Percentiles rank a stretch among this genome's conserved stretches.
Conservation (phyloP, 2,329 filamentous ascomycete genomes). For the Colletotrichum gloeosporioides region DNA sequence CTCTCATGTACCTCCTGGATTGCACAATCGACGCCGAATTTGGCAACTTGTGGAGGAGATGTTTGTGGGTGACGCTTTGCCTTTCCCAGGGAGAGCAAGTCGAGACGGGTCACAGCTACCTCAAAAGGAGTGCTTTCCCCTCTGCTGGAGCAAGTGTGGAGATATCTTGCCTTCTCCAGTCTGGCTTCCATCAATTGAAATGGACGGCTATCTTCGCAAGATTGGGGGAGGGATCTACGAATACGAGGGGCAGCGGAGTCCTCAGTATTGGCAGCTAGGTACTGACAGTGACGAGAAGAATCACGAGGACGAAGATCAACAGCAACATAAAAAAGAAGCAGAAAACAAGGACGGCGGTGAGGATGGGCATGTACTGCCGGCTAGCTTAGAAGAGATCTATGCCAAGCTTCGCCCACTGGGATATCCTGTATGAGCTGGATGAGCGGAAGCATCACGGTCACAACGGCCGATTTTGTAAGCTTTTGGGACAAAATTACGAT, state of each 20-base stretch:
- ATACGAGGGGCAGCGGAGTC: accelerated
- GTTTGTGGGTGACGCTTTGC: not conserved
- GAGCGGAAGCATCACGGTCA: not conserved
- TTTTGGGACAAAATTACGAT: not conserved
- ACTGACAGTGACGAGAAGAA: accelerated
- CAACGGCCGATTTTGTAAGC: not conserved
- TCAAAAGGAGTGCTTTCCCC: not conserved
- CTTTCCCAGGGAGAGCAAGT: accelerated
- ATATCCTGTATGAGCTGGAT: not conserved
- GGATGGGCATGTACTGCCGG: not conserved
- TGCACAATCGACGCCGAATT: not conserved
- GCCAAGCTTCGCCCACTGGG: not conserved
- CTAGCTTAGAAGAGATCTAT: not conserved
- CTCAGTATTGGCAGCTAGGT: not conserved
- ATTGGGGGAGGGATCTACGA: not conserved
- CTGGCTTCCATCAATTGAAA: not conserved
- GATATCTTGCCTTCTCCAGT: not conserved
- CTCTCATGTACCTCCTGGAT: not conserved
- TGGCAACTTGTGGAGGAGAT: not conserved
- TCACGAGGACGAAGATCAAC: not conserved
- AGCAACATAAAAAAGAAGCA: accelerated
- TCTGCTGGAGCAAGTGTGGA: not conserved
- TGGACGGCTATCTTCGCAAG: not conserved
- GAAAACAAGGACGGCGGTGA: not conserved
- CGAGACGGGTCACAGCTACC: accelerated